Evolutionary conservation across 352 stramenopile species (phyloP), one percentile per base, ranked within the genome.

Genomic region (Pythium folliculosum): DNA sequence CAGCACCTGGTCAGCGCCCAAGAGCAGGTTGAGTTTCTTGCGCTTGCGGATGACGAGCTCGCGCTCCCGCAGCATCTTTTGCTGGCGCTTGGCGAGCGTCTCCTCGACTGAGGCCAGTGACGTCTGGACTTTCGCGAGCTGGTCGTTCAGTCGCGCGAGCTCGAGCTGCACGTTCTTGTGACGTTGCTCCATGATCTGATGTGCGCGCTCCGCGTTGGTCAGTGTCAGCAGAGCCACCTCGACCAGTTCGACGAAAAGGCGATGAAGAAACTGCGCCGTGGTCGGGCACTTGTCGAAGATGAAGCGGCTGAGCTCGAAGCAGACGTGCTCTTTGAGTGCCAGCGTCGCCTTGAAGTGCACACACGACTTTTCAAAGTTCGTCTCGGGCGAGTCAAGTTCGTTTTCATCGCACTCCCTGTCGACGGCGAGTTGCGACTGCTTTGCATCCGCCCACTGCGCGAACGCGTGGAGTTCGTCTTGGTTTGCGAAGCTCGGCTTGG

Each of bases 281-380:
- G 80, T 86, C n/a, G 80, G 80, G 44, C 75, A 88, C 40, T 81
- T 80, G 66, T 86, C 77, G n/a, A 86, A 88, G 14, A 88, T 53
- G 14, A 88, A 72, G 0, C 80, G 73, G 6, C 70, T 67, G 10
- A 84, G 54, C 60, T 88, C 80, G 45, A 76, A 86, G 58, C 75
- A 77, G 22, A 88, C 32, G 7, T 64, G 66, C 48, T 88, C 80
- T 14, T 70, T 69, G 14, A 75, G 61, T 10, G 50, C 64, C 0
- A 88, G 62, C 16, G 69, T 44, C 1, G 62, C 32, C 13, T 61
- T 53, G 56, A 87, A 80, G 3, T 56, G 49, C 1, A 19, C 19
- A 16, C 65, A 25, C 1, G 53, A 64, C 12, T 38, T 27, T 5
- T 32, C n/a, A 30, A 65, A 65, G 17, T 37, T 60, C 10, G 51